A percentile compares a stretch with the other conserved stretches of the same genome.
phyloP scores from a whole-genome alignment of 208 protist genomes.

The Wallacemonas sp. region DNA sequence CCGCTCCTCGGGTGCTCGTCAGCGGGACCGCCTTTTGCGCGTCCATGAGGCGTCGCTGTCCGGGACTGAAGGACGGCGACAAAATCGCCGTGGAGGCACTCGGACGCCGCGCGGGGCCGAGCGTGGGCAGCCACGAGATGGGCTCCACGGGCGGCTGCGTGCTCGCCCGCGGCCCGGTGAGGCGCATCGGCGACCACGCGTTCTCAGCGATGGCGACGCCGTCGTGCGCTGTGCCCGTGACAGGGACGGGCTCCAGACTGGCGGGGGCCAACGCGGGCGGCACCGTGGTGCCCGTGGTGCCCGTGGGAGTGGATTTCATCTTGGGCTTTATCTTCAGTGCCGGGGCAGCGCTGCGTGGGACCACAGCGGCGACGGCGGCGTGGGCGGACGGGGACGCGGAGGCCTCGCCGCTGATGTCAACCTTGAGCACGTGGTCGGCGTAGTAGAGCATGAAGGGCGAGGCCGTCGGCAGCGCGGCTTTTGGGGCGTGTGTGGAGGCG shows the following conservation, averaged over 20 bases:
- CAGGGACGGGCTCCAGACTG: neutral
- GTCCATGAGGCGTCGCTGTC: too few relatives aligned
- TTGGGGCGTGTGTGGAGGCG: neutral
- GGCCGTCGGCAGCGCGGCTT: constrained; percentile 26
- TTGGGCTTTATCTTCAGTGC: too few relatives aligned
- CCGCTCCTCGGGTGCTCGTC: too few relatives aligned
- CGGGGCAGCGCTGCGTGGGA: too few relatives aligned
- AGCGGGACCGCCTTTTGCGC: too few relatives aligned
- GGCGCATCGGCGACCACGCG: neutral
- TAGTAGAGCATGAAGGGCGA: constrained; percentile 69
- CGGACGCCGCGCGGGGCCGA: constrained; percentile 1
- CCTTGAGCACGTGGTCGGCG: constrained; percentile 23
- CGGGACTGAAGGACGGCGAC: too few relatives aligned
- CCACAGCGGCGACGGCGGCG: too few relatives aligned
- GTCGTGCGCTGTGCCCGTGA: neutral
- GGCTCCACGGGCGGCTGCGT: neutral
- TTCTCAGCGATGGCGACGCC: neutral
- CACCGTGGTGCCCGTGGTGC: too few relatives aligned
- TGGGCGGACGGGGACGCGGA: too few relatives aligned
- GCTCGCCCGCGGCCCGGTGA: too few relatives aligned
- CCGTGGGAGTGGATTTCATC: too few relatives aligned
- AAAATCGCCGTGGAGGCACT: too few relatives aligned
- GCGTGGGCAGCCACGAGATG: constrained; percentile 10
- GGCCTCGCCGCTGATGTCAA: constrained; percentile 18
- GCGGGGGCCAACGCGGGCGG: neutral